These are phyloP conservation scores for Puccinia hordei DNA, from an alignment of 1,284 basidiomycete species.

Conservation along the genomic window DNA sequence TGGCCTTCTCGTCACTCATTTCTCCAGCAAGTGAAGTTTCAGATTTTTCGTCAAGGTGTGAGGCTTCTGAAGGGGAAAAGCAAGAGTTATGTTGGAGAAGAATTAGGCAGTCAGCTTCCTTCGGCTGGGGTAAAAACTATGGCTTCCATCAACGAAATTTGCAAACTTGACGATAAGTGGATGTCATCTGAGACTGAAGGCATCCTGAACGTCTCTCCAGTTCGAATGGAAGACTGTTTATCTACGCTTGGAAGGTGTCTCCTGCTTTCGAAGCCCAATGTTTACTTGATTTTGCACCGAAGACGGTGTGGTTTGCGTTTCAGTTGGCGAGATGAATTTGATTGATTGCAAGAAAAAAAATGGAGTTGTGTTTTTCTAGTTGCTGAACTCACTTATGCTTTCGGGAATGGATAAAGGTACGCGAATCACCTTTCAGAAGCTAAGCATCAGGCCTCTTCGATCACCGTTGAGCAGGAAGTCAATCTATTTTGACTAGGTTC, in stretches of 20 bases:
- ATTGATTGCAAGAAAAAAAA: too few species aligned
- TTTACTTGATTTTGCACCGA: too few species aligned
- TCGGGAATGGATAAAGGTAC: too few species aligned
- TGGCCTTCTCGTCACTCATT: slow-evolving; percentile 14
- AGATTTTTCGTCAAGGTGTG: background rate
- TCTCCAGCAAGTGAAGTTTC: slow-evolving; percentile 22
- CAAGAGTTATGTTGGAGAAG: background rate
- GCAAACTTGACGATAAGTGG: slow-evolving; percentile 7
- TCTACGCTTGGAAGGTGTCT: background rate
- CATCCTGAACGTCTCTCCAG: slow-evolving; percentile 6
- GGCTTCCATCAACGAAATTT: background rate
- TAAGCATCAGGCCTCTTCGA: too few species aligned
- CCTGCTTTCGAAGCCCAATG: too few species aligned
- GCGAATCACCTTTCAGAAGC: too few species aligned
- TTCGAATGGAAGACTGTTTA: background rate
- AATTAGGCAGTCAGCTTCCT: background rate
- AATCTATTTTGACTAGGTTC: too few species aligned
- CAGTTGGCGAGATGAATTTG: too few species aligned
- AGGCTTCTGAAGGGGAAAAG: background rate
- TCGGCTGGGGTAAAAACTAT: background rate
- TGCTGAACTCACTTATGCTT: too few species aligned
- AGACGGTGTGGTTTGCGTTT: too few species aligned
- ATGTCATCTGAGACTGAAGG: slow-evolving; percentile 5
- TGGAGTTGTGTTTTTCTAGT: too few species aligned
- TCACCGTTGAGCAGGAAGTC: too few species aligned